Conservation (phyloP, 2,329 filamentous ascomycete species). For the Lachnellula hyalina region DNA sequence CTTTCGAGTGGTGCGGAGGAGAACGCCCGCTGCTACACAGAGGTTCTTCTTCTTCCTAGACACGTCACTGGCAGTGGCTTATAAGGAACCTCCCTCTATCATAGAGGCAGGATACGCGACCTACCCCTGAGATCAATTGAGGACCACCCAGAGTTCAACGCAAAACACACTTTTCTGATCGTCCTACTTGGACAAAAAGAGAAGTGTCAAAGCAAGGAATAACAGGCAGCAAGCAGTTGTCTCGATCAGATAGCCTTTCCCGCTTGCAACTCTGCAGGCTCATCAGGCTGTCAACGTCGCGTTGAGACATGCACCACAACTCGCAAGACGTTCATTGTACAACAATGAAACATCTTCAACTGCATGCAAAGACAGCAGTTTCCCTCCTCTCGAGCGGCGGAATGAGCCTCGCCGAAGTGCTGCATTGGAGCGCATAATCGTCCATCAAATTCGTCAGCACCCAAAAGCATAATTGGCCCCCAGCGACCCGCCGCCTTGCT, state of each 20-base stretch:
- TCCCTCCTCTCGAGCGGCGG: neutral
- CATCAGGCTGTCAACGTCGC: neutral
- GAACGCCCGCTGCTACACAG: neutral
- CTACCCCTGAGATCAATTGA: neutral
- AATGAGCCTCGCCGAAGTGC: neutral
- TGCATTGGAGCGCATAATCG: slow-evolving; percentile 1
- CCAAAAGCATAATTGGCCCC: slow-evolving; percentile 1
- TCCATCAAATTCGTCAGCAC: neutral
- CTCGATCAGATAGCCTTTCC: neutral
- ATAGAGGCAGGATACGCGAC: neutral
- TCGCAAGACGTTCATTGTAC: neutral
- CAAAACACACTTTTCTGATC: neutral
- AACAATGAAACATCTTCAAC: neutral
- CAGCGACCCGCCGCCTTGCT: neutral
- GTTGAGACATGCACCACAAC: neutral
- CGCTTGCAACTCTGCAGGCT: neutral
- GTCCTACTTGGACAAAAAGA: neutral
- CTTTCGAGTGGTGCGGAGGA: neutral
- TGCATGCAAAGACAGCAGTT: neutral
- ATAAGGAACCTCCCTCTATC: neutral
- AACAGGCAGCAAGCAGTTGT: neutral
- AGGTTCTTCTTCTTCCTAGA: neutral
- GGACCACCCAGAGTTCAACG: neutral
- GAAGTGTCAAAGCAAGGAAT: neutral
- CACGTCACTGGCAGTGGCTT: neutral